phyloP scores from a whole-genome alignment of 768 basidiomycete genomes.

The Pisolithus tinctorius region DNA sequence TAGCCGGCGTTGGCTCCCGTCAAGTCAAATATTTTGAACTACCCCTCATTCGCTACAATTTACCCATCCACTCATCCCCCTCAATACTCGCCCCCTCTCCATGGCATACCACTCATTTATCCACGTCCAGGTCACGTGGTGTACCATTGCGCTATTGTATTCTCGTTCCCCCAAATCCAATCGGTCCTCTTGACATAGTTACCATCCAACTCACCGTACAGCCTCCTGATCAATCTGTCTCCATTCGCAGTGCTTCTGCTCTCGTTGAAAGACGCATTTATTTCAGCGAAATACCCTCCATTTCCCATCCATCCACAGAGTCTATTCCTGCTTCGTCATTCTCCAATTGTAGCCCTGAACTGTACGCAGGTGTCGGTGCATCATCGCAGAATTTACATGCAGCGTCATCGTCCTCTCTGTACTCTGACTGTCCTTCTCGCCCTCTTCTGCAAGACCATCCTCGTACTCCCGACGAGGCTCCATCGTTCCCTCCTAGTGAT shows the following conservation, averaged over 20 bases:
- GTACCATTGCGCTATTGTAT: slow-evolving; percentile 56
- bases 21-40: slow-evolving; percentile 68
- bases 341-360: slow-evolving; percentile 20
- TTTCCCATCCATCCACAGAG: slow-evolving; percentile 13
- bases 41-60: slow-evolving; percentile 63
- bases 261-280: slow-evolving; percentile 68
- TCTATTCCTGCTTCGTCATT: slow-evolving; percentile 28
- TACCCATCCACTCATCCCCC: slow-evolving; percentile 37
- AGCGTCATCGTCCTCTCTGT: slow-evolving; percentile 14
- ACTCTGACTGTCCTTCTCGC: slow-evolving; percentile 20
- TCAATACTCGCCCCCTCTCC: slow-evolving; percentile 31
- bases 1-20: slow-evolving; percentile 59
- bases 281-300: slow-evolving; percentile 36
- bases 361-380: slow-evolving; percentile 3
- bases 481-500: slow-evolving; percentile 7
- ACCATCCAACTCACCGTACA: slow-evolving; percentile 57
- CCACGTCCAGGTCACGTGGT: slow-evolving; percentile 49
- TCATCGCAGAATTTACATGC: slow-evolving; percentile 17
- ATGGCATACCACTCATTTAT: slow-evolving; percentile 25
- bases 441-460: slow-evolving; percentile 16
- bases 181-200: slow-evolving; percentile 70
- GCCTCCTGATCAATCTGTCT: slow-evolving; percentile 50
- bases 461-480: slow-evolving; percentile 9
- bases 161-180: slow-evolving; percentile 45
- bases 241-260: slow-evolving; percentile 57